Evolutionary conservation across 2,329 filamentous ascomycete genomes (phyloP).

Genomic region (Colletotrichum lini): DNA sequence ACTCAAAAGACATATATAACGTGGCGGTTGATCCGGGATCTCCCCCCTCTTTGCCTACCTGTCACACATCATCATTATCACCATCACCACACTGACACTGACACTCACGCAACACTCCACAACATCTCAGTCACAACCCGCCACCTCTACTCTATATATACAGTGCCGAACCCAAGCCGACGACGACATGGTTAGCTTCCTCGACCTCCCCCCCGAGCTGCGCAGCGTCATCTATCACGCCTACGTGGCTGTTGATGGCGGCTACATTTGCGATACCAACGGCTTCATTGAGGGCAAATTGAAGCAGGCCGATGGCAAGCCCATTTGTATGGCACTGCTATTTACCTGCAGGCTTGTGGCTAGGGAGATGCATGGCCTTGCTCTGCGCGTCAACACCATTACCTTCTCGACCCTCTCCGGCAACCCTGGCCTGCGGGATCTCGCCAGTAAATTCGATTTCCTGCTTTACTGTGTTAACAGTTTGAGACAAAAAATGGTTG

Average conservation of each 20-base stretch:
- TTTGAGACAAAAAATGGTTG: too few relatives aligned
- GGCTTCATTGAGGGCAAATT: not conserved
- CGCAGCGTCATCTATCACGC: not conserved
- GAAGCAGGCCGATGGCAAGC: not conserved
- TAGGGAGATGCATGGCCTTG: conserved; percentile 16
- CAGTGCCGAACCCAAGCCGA: too few relatives aligned
- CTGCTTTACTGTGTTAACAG: not conserved
- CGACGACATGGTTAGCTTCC: not conserved
- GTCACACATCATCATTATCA: too few relatives aligned
- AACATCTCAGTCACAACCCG: too few relatives aligned
- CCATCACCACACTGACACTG: too few relatives aligned
- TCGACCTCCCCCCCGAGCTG: not conserved
- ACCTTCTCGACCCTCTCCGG: conserved; percentile 14
- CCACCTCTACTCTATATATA: too few relatives aligned
- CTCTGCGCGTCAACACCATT: conserved; percentile 14
- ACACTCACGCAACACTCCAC: too few relatives aligned
- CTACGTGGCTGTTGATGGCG: conserved; percentile 3
- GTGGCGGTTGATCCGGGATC: too few relatives aligned
- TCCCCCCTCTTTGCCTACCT: too few relatives aligned
- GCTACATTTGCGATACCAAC: not conserved
- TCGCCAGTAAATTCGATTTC: too few relatives aligned
- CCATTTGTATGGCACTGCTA: conserved; percentile 16
- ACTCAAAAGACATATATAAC: too few relatives aligned
- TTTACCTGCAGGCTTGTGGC: conserved; percentile 9
- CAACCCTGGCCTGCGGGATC: too few relatives aligned